These are phyloP conservation scores for Colletotrichum tamarilloi DNA, from an alignment of 2,329 filamentous ascomycete species.

Conservation along the genomic window DNA sequence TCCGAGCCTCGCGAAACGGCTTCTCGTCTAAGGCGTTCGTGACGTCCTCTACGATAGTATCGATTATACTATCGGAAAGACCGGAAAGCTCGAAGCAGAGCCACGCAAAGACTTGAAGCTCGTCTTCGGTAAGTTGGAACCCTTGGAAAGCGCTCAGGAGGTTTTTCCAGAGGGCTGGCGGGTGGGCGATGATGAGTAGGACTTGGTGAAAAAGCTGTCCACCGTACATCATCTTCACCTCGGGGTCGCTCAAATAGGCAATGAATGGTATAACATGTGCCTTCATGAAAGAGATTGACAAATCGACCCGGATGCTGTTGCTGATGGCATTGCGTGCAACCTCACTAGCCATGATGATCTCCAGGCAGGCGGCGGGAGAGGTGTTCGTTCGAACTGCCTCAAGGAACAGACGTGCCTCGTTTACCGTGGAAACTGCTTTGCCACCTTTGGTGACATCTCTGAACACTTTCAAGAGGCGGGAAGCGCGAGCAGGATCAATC, in stretches of 20 bases:
- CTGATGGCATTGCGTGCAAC: slow-evolving; percentile 39
- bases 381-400: slow-evolving; percentile 38
- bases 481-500: neutral
- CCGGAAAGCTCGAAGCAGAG: slow-evolving; percentile 60
- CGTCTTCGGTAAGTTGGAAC: slow-evolving; percentile 41
- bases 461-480: slow-evolving; percentile 36
- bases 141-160: slow-evolving; percentile 50
- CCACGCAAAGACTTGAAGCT: slow-evolving; percentile 57
- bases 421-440: slow-evolving; percentile 8
- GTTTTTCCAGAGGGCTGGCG: slow-evolving; percentile 63
- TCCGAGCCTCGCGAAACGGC: slow-evolving; percentile 41
- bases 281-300: slow-evolving; percentile 44
- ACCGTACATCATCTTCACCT: slow-evolving; percentile 58
- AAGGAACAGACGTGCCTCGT: slow-evolving; percentile 42
- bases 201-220: slow-evolving; percentile 62
- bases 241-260: slow-evolving; percentile 51
- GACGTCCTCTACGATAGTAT: slow-evolving; percentile 39
- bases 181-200: slow-evolving; percentile 58
- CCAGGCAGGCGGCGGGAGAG: slow-evolving; percentile 40
- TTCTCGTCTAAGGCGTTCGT: slow-evolving; percentile 39
- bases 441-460: slow-evolving; percentile 32
- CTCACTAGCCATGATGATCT: slow-evolving; percentile 40
- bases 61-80: slow-evolving; percentile 46
- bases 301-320: slow-evolving; percentile 40
- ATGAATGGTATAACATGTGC: slow-evolving; percentile 48